Evolutionary conservation across 2,329 filamentous ascomycete species (phyloP).

Genomic region (Sporothrix brunneoviolacea): DNA sequence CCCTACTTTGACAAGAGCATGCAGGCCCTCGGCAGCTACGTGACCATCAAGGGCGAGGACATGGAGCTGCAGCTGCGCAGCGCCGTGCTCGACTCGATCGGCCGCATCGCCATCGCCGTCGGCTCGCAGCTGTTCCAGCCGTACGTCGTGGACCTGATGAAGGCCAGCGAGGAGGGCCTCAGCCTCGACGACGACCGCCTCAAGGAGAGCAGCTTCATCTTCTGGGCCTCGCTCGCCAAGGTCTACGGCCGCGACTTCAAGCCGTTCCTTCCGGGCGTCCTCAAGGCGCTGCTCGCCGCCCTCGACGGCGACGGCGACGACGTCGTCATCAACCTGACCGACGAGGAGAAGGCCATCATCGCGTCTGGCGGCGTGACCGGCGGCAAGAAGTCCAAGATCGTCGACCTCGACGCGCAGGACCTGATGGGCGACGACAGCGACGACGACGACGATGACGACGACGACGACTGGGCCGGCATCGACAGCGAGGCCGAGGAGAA

Average conservation of each 20-base stretch:
- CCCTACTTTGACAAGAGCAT: slow-evolving; percentile 92
- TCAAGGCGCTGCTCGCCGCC: slow-evolving; percentile 75
- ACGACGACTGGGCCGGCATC: slow-evolving; percentile 82
- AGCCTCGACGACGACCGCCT: slow-evolving; percentile 82
- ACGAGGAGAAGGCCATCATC: slow-evolving; percentile 66
- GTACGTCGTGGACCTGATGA: slow-evolving; percentile 85
- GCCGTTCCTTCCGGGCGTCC: slow-evolving; percentile 69
- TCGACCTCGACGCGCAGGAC: slow-evolving; percentile 48
- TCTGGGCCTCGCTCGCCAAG: slow-evolving; percentile 92
- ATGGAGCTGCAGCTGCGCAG: slow-evolving; percentile 86
- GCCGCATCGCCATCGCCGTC: slow-evolving; percentile 84
- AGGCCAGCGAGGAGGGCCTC: slow-evolving; percentile 84
- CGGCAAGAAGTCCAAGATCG: slow-evolving; percentile 81
- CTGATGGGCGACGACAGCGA: slow-evolving; percentile 37
- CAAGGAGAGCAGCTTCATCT: slow-evolving; percentile 92
- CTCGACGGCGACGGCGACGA: slow-evolving; percentile 87
- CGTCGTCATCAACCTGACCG: slow-evolving; percentile 67
- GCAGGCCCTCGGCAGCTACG: slow-evolving; percentile 77
- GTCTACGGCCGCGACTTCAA: slow-evolving; percentile 82
- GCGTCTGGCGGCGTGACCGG: slow-evolving; percentile 31
- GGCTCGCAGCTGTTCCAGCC: slow-evolving; percentile 81
- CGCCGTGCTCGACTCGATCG: slow-evolving; percentile 86
- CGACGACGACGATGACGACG: slow-evolving; percentile 63
- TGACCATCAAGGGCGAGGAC: slow-evolving; percentile 78
- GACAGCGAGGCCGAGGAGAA: slow-evolving; percentile 83